Evolutionary conservation across 2,329 filamentous ascomycete genomes (phyloP).

Genomic region (Fusarium acutatum): DNA sequence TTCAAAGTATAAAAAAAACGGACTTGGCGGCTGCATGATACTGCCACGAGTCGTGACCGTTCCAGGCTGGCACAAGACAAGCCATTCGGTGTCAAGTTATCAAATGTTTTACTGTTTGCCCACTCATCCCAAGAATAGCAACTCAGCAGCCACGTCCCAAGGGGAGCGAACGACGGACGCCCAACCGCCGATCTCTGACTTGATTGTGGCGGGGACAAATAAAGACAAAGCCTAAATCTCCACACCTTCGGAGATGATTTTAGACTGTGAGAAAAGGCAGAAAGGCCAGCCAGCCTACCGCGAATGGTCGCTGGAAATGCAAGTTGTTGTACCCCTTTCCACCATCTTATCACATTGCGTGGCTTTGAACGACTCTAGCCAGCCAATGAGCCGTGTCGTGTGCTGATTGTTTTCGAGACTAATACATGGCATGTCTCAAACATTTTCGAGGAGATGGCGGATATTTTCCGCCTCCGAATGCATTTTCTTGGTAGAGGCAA

Average conservation of each 20-base stretch:
- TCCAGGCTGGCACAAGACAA: conserved; percentile 10
- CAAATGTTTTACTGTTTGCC: conserved; percentile 1
- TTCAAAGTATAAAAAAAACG: neutral
- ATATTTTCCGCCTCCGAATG: neutral
- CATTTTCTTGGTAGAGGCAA: conserved; percentile 19
- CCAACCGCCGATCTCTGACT: conserved; percentile 24
- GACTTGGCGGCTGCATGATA: neutral
- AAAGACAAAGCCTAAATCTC: conserved; percentile 15
- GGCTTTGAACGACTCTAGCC: conserved; percentile 14
- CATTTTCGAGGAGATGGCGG: neutral
- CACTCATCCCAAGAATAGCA: conserved; percentile 27
- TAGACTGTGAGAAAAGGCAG: conserved; percentile 4
- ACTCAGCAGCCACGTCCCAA: conserved; percentile 17
- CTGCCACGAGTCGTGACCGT: neutral
- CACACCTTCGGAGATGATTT: conserved; percentile 9
- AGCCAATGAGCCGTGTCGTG: conserved; percentile 2
- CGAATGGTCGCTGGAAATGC: neutral
- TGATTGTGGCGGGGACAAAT: conserved; percentile 20
- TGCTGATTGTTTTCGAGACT: conserved; percentile 1
- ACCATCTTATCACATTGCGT: conserved; percentile 1
- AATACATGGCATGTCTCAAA: conserved; percentile 15
- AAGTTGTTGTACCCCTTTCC: conserved; percentile 5
- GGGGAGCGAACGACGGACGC: conserved; percentile 1
- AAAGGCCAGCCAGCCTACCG: neutral
- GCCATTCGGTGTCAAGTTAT: neutral